phyloP scores from a whole-genome alignment of 2,329 filamentous ascomycete genomes.

The Aspergillus brunneoviolaceus region DNA sequence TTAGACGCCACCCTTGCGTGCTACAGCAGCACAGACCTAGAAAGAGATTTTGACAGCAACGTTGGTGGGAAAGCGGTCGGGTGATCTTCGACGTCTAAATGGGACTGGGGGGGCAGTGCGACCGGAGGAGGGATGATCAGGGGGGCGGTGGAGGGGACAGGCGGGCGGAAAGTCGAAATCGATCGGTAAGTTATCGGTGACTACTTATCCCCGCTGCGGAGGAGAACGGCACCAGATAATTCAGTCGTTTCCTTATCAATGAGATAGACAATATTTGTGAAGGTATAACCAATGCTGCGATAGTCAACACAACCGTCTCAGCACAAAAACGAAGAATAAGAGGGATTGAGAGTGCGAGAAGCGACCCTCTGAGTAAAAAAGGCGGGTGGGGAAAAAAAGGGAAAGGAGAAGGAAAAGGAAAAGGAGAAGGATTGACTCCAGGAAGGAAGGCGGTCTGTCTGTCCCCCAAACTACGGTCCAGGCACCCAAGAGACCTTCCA shows the following conservation, averaged over 20 bases:
- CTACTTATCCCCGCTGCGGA: conserved; percentile 2
- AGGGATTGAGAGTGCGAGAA: too few relatives aligned
- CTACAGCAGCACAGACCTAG: not conserved
- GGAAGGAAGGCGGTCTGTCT: not conserved
- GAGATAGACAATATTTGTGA: not conserved
- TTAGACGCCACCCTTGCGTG: conserved; percentile 1
- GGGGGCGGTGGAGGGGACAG: not conserved
- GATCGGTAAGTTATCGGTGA: not conserved
- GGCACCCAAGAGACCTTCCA: not conserved
- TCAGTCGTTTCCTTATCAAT: not conserved
- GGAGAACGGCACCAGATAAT: not conserved
- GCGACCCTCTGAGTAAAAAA: not conserved
- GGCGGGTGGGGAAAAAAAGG: not conserved
- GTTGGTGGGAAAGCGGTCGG: not conserved
- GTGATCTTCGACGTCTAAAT: conserved; percentile 5
- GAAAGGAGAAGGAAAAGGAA: not conserved
- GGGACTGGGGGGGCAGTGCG: not conserved
- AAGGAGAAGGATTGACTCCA: not conserved
- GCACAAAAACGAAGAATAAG: not conserved
- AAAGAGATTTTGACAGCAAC: not conserved
- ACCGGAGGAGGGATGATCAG: not conserved
- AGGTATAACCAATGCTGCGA: not conserved
- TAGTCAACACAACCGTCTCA: not conserved
- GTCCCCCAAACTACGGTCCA: not conserved
- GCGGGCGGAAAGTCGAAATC: conserved; percentile 6